These are phyloP conservation scores for Hydrangea macrophylla DNA, from an alignment of 148 eudicot species.

Conservation along the genomic window DNA sequence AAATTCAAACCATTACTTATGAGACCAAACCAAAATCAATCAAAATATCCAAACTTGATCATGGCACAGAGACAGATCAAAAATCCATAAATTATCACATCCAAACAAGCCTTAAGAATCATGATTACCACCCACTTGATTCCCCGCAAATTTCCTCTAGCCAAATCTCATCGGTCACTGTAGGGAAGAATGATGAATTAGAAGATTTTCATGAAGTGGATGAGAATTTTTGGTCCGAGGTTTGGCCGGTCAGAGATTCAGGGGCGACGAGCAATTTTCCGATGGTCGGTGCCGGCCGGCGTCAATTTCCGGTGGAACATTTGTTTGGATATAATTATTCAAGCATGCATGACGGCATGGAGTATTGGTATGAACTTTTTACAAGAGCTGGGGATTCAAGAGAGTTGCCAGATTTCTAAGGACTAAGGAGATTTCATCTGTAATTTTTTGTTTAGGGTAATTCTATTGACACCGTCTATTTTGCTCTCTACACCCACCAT, in stretches of 20 bases:
- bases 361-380: conserved; percentile 51
- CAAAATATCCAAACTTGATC: not conserved
- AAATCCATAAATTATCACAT: no score
- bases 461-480: no score
- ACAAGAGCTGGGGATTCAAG: conserved; percentile 38
- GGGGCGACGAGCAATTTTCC: conserved; percentile 20
- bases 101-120: not conserved
- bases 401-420: conserved; percentile 26
- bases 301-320: not conserved
- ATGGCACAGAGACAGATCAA: conserved; percentile 10
- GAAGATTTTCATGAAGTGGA: conserved; percentile 32
- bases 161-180: conserved; percentile 26
- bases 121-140: not conserved
- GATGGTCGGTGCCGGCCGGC: conserved; percentile 1
- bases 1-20: no score
- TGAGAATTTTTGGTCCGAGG: conserved; percentile 57
- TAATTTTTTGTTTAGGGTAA: no score
- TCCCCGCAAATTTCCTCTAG: conserved; percentile 46
- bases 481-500: no score
- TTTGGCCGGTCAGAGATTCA: conserved; percentile 15
- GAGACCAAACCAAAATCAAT: not conserved
- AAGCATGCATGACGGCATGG: conserved; percentile 31
- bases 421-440: no score
- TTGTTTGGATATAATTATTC: not conserved
- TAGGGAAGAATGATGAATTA: not conserved